Evolutionary conservation across 1,284 basidiomycete genomes (phyloP), one percentile per base, ranked within the genome.

Genomic region (Cronartium ribicola): DNA sequence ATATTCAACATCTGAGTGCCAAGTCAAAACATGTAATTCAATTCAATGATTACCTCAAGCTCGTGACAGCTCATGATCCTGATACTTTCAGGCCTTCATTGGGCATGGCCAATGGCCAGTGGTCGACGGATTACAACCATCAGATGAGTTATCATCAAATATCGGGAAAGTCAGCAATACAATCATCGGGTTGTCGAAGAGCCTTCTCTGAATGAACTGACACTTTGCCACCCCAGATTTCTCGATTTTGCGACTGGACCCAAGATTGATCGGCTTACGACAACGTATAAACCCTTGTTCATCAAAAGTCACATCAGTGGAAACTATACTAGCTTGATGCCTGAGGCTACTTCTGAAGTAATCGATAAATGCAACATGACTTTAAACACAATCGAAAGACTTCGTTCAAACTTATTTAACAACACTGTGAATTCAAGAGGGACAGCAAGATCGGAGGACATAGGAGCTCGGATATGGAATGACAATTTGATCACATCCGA

Each of bases 51-150:
- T 55, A 55, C 14, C 51, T 55, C 17, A 8, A 55, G 4, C 51
- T 55, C 51, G 51, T 55, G 29, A 55, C 51, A 55, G 51, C 51
- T 55, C 13, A 55, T 55, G 17, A 20, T 55, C 51, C 51, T 20
- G 51, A 55, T 20, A 7, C 51, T 11, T n/a, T 55, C 51, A 55
- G 51, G 51, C n/a, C 17, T 10, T 55, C 51, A 55, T 29, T 55
- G 17, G 51, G 51, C 13, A 55, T 55, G 51, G 51, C 51, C 29
- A 29, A 55, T 55, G 51, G 51, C 29, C n/a, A n/a, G 29, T 55
- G 51, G 51, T 55, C 51, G 8, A 55, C 51, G 51, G 51, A 55
- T 29, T 55, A 55, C 51, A 55, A 55, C n/a, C 51, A 55, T 29
- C 6, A n/a, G 51, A 55, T 55, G 51, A 55, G 51, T 29, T 55